A percentile compares a stretch with the other conserved stretches of the same genome.
phyloP scores from a whole-genome alignment of 306 rosid species.

The Gastrolobium villosum region DNA sequence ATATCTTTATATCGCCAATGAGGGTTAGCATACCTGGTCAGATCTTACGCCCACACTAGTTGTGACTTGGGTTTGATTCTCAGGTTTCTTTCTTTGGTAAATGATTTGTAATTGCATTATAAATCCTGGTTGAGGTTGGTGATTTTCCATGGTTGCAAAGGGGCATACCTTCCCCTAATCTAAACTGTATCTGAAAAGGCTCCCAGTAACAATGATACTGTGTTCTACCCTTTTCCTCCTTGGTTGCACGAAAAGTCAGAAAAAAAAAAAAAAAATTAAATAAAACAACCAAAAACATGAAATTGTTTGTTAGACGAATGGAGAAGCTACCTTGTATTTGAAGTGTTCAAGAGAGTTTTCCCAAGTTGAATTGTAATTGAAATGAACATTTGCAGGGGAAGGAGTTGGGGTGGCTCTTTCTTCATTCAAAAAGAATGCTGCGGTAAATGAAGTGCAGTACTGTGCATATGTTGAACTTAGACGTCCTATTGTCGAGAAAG shows the following conservation, averaged over 20 bases:
- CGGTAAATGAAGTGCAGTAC: conserved; percentile 61
- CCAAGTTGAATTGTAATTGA: neutral
- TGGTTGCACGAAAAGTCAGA: neutral
- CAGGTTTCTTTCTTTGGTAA: too few relatives aligned
- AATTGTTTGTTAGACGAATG: neutral
- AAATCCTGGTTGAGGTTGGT: too few relatives aligned
- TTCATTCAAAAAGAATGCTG: conserved; percentile 53
- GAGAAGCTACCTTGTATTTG: neutral
- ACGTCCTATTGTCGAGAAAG: conserved; percentile 62
- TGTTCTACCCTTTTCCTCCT: neutral
- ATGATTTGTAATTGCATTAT: too few relatives aligned
- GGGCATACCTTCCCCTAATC: too few relatives aligned
- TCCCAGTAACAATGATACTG: neutral
- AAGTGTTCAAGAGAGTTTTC: neutral
- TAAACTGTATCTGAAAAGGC: neutral
- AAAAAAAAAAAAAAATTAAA: neutral
- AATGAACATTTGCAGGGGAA: conserved; percentile 65
- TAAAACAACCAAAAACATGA: neutral
- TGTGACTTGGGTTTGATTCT: too few relatives aligned
- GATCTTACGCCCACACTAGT: too few relatives aligned
- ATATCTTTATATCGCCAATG: neutral
- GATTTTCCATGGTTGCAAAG: too few relatives aligned
- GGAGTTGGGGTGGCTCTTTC: conserved; percentile 73
- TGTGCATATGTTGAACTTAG: conserved; percentile 75
- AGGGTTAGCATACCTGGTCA: too few relatives aligned